phyloP scores from a whole-genome alignment of 257 asterid species.

The Plantago major region DNA sequence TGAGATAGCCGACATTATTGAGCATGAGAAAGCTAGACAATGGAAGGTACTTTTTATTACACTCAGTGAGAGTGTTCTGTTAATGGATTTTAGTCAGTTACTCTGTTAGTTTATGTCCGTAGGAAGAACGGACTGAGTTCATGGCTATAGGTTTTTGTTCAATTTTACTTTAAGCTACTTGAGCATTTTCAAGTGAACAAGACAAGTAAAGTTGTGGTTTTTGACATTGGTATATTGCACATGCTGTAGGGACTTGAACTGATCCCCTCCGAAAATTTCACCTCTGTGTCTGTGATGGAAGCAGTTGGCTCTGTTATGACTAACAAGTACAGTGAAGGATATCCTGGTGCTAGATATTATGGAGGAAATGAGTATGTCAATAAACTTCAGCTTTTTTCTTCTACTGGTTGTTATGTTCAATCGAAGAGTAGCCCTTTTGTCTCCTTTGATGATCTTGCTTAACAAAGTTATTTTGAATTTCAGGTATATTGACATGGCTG shows the following conservation, averaged over 20 bases:
- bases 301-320: conserved; percentile 95
- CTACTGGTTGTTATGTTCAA: background rate
- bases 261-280: conserved; percentile 67
- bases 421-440: background rate
- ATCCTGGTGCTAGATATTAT: conserved; percentile 91
- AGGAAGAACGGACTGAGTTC: background rate
- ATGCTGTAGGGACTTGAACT: conserved; percentile 72
- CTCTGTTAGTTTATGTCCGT: background rate
- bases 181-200: background rate
- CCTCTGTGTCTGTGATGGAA: conserved; percentile 84
- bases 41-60: conserved; percentile 61
- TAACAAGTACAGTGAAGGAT: conserved; percentile 93
- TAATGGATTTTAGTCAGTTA: background rate
- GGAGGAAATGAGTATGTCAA: conserved; percentile 81
- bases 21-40: conserved; percentile 86
- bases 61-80: background rate
- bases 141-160: background rate
- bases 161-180: background rate
- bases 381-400: background rate
- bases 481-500: conserved; percentile 93
- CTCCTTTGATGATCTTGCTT: conserved; percentile 9
- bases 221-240: conserved; percentile 5
- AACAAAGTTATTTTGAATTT: conserved; percentile 2
- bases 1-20: conserved; percentile 77
- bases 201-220: background rate